Base-by-base conservation (phyloP, 768 basidiomycete genomes). In the Gelatoporia subvermispora region DNA sequence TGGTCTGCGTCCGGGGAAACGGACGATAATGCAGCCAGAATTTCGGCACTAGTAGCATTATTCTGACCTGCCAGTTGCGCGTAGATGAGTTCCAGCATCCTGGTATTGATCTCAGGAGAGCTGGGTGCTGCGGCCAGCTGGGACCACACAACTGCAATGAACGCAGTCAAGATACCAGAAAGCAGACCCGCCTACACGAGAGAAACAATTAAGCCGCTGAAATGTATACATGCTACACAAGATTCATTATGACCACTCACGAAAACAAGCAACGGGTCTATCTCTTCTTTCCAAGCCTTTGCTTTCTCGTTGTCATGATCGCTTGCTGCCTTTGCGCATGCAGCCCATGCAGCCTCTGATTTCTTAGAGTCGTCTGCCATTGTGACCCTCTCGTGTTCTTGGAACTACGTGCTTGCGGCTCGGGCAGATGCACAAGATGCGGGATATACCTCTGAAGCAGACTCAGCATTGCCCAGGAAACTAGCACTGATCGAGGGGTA, bases 261-360 rank as follows among this genome's bases (percentile, higher is more conserved):
- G 31, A 57, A 57, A 9, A 59, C 51, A 13, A 59, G 51, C 34
- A 55, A 48, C 34, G 56, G 49, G 40, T 59, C 58, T 18, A 59
- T 56, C 36, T 54, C 52, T 17, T 55, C 51, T 25, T 59, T 57
- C 55, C 58, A 59, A 17, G 41, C 49, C 24, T 50, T 46, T 20
- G 54, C 47, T 43, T 54, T 51, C 21, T 51, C 46, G 38, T 57
- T 50, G 47, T 57, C 56, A 18, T 51, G 49, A 24, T 50, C 49
- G 9, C 52, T 41, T 21, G 54, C 22, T 4, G 52, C 49, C 24
- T 54, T 48, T n/a, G 52, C 52, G 28, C 55, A 57, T 17, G 49
- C 49, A n/a, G 45, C 43, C 55, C 55, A 57, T 22, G 52, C 52
- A 17, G 28, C 13, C 7, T 50, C 52, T 10, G 52, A 46, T 34